Conservation (phyloP, 2,329 filamentous ascomycete species). For the Fusarium paranaense region DNA sequence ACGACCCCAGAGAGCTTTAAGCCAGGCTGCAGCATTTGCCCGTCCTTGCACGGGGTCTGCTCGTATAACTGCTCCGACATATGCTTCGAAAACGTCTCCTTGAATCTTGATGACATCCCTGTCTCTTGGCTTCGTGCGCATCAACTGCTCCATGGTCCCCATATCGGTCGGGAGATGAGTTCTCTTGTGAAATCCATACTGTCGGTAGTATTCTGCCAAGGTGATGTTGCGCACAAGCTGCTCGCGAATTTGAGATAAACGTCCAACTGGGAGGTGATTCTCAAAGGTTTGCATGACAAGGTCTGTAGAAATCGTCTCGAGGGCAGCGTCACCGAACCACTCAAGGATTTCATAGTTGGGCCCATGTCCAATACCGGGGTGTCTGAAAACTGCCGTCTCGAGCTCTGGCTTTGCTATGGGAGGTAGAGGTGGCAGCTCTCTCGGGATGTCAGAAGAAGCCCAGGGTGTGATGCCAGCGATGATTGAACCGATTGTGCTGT, state of each 20-base stretch:
- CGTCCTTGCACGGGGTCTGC: slow-evolving; percentile 74
- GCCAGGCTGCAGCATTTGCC: slow-evolving; percentile 72
- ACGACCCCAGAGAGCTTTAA: slow-evolving; percentile 79
- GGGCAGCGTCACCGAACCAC: slow-evolving; percentile 88
- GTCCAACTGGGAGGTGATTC: slow-evolving; percentile 69
- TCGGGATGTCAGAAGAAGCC: slow-evolving; percentile 62
- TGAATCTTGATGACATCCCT: slow-evolving; percentile 77
- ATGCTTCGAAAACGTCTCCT: slow-evolving; percentile 92
- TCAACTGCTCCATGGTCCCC: slow-evolving; percentile 40
- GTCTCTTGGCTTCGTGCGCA: slow-evolving; percentile 49
- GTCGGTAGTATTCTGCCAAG: slow-evolving; percentile 74
- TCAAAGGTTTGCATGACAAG: slow-evolving; percentile 81
- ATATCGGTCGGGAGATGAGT: slow-evolving; percentile 67
- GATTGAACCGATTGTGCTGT: slow-evolving; percentile 4
- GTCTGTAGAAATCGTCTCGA: slow-evolving; percentile 80
- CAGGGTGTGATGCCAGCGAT: slow-evolving; percentile 50
- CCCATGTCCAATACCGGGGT: slow-evolving; percentile 60
- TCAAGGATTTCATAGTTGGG: slow-evolving; percentile 83
- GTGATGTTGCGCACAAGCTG: slow-evolving; percentile 84
- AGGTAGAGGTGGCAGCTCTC: slow-evolving; percentile 68
- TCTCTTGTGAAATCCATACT: slow-evolving; percentile 77
- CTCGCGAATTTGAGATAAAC: slow-evolving; percentile 82
- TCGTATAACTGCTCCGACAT: slow-evolving; percentile 82
- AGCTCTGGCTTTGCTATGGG: slow-evolving; percentile 69
- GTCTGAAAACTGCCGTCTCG: slow-evolving; percentile 74